Conservation (phyloP, 306 rosid genomes). For the Albizia julibrissin region DNA sequence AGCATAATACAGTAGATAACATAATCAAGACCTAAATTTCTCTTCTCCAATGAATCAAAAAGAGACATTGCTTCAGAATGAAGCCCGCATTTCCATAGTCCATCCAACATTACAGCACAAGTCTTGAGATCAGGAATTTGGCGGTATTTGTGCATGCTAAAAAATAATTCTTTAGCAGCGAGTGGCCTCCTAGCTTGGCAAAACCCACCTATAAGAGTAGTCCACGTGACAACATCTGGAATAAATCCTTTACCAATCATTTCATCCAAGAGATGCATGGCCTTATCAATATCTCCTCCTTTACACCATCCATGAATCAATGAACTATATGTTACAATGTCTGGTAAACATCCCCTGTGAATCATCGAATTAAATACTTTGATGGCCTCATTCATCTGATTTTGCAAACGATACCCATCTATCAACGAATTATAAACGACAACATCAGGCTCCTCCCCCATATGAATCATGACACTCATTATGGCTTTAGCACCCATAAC, state of each 20-base stretch:
- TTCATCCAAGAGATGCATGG: slow-evolving; percentile 2
- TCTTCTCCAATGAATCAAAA: neutral
- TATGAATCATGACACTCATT: neutral
- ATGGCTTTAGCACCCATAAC: neutral
- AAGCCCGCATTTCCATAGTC: neutral
- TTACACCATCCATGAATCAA: slow-evolving; percentile 10
- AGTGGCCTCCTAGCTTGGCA: neutral
- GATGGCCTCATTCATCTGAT: neutral
- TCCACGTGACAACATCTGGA: slow-evolving; percentile 5
- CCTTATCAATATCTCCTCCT: neutral
- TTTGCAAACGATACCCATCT: neutral
- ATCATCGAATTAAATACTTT: neutral
- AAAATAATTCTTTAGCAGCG: slow-evolving; percentile 1
- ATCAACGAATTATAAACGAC: neutral
- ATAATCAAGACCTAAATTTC: neutral
- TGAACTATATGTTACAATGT: slow-evolving; percentile 7
- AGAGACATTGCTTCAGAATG: neutral
- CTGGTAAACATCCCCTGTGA: neutral
- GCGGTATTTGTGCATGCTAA: neutral
- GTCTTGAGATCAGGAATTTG: neutral
- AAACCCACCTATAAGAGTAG: neutral
- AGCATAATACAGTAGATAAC: neutral
- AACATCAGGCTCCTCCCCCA: slow-evolving; percentile 3
- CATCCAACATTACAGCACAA: neutral
- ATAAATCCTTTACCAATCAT: neutral